Percentiles rank a stretch among this genome's conserved stretches.
These are phyloP conservation scores for Pseudogymnoascus destructans DNA, from an alignment of 2,329 filamentous ascomycete genomes.

Conservation along the genomic window DNA sequence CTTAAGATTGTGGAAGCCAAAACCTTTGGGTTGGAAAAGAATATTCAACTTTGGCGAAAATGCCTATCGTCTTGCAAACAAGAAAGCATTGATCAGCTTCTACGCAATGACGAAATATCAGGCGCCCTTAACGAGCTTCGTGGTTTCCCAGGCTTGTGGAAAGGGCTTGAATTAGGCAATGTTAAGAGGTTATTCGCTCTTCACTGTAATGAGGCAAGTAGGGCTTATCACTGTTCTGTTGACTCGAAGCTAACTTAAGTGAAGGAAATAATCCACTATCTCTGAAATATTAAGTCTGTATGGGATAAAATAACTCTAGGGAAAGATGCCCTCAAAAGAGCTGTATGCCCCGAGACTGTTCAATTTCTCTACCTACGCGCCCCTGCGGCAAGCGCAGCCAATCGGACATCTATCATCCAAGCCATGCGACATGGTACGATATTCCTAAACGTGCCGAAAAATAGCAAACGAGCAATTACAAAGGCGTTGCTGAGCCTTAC, in stretches of 20 bases:
- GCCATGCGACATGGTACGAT: neutral
- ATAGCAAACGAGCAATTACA: neutral
- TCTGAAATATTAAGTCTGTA: neutral
- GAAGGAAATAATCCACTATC: neutral
- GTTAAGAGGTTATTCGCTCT: conserved; percentile 3
- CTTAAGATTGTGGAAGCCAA: neutral
- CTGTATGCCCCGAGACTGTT: conserved; percentile 10
- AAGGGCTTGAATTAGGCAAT: conserved; percentile 11
- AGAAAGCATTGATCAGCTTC: neutral
- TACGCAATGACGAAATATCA: neutral
- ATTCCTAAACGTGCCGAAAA: neutral
- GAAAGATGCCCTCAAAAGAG: neutral
- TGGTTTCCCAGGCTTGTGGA: conserved; percentile 5
- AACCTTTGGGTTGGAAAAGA: neutral
- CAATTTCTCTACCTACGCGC: neutral
- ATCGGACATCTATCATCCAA: conserved; percentile 9
- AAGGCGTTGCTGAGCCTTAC: neutral
- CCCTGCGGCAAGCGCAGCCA: neutral
- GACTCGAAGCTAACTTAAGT: neutral
- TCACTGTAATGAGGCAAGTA: conserved; percentile 11
- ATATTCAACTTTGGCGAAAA: neutral
- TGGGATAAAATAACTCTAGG: neutral
- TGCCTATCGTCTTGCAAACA: neutral
- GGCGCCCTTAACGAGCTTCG: neutral
- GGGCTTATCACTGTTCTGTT: neutral